A percentile compares a stretch with the other conserved stretches of the same genome.
phyloP scores from a whole-genome alignment of 345 rosid species.

The Geranium rotundifolium region DNA sequence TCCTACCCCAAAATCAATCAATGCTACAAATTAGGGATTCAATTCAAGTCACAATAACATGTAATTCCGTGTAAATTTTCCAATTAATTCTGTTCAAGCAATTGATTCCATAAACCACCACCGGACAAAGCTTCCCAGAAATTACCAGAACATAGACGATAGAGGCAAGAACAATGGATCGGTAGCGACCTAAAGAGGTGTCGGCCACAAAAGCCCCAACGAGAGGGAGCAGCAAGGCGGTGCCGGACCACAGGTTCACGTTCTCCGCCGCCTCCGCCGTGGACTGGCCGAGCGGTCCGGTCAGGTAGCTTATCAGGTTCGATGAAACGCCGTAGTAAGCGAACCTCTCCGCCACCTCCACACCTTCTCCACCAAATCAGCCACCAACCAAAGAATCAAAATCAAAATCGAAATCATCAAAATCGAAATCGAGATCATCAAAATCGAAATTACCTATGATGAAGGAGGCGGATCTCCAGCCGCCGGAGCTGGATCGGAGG shows the following conservation, averaged over 20 bases:
- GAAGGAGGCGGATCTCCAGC: constrained; percentile 23
- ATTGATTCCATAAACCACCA: too few species aligned
- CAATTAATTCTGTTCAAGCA: too few species aligned
- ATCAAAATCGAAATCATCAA: neutral
- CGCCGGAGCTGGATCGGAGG: constrained; percentile 17
- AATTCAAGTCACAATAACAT: too few species aligned
- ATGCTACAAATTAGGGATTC: too few species aligned
- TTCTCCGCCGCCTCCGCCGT: constrained; percentile 18
- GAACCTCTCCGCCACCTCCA: constrained; percentile 18
- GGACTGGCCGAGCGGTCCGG: constrained; percentile 17
- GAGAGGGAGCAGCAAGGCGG: constrained; percentile 27
- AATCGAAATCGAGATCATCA: neutral
- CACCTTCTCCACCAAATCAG: constrained; percentile 4
- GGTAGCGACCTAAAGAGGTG: constrained; percentile 44
- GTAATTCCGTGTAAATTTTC: too few species aligned
- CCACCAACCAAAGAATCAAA: too few species aligned
- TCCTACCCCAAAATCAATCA: too few species aligned
- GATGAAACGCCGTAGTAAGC: constrained; percentile 18
- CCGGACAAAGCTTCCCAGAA: too few species aligned
- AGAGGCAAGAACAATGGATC: constrained; percentile 42
- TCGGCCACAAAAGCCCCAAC: constrained; percentile 40
- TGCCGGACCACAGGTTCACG: constrained; percentile 21
- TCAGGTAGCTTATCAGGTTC: constrained; percentile 15
- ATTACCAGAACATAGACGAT: constrained; percentile 36
- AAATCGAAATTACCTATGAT: constrained; percentile 22